These are phyloP conservation scores for Russula abietina DNA, from an alignment of 768 basidiomycete genomes.

Conservation along the genomic window DNA sequence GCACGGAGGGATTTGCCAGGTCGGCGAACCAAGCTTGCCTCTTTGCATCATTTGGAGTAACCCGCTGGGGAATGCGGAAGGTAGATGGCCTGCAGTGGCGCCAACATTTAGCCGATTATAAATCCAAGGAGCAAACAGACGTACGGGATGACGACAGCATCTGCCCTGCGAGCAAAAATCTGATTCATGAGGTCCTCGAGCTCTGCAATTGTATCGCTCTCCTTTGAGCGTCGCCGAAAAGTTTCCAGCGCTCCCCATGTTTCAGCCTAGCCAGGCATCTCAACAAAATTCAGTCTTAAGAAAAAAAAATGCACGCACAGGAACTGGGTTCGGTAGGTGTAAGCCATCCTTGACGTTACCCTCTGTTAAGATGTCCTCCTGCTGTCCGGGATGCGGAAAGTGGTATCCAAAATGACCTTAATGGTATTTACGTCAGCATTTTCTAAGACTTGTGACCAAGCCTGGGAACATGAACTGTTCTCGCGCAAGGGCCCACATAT, in stretches of 20 bases:
- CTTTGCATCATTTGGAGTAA: slow-evolving; percentile 73
- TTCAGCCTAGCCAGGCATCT: slow-evolving; percentile 43
- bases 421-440: background rate
- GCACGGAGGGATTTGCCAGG: slow-evolving; percentile 73
- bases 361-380: slow-evolving; percentile 67
- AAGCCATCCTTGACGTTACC: slow-evolving; percentile 63
- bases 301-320: slow-evolving; percentile 39
- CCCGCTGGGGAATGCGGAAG: slow-evolving; percentile 77
- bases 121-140: slow-evolving; percentile 28
- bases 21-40: slow-evolving; percentile 80
- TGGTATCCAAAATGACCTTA: slow-evolving; percentile 71
- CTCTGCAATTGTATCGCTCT: slow-evolving; percentile 47
- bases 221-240: slow-evolving; percentile 46
- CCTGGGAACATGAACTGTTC: background rate
- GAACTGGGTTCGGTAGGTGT: slow-evolving; percentile 45
- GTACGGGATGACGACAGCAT: slow-evolving; percentile 56
- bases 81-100: slow-evolving; percentile 44
- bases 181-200: slow-evolving; percentile 74
- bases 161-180: slow-evolving; percentile 58
- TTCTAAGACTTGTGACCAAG: background rate
- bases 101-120: background rate
- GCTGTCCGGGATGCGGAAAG: slow-evolving; percentile 68
- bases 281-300: background rate
- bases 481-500: too few relatives aligned
- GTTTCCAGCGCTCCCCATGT: slow-evolving; percentile 53